Evolutionary conservation across 148 eudicot species (phyloP).

Genomic region (Drosera capensis): DNA sequence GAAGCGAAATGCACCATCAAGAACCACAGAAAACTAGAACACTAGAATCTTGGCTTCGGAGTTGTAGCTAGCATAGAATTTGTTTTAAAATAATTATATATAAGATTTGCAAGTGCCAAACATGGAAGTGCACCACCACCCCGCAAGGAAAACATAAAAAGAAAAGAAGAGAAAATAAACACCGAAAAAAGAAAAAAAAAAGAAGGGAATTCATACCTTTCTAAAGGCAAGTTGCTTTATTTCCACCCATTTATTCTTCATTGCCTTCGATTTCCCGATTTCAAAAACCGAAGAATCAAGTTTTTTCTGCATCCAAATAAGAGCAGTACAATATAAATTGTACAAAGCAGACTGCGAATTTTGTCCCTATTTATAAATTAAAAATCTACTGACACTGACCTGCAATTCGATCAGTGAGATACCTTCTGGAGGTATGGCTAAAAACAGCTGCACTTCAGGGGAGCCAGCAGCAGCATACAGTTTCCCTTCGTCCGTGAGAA

Average conservation of each 20-base stretch:
- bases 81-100: too few relatives aligned
- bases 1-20: too few relatives aligned
- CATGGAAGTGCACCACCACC: not conserved
- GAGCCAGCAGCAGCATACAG: slow-evolving; percentile 64
- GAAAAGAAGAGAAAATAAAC: not conserved
- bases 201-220: slow-evolving; percentile 26
- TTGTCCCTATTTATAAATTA: too few relatives aligned
- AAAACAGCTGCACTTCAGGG: slow-evolving; percentile 64
- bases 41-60: too few relatives aligned
- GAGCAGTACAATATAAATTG: not conserved
- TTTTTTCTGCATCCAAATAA: slow-evolving; percentile 46
- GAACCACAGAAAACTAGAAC: too few relatives aligned
- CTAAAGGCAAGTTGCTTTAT: slow-evolving; percentile 31
- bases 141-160: not conserved
- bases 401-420: slow-evolving; percentile 50
- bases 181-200: not conserved
- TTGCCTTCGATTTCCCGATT: slow-evolving; percentile 57
- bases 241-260: slow-evolving; percentile 78
- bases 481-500: slow-evolving; percentile 64
- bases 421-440: slow-evolving; percentile 72
- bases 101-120: too few relatives aligned
- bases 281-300: slow-evolving; percentile 37
- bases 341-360: not conserved
- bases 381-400: slow-evolving; percentile 21
- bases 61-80: too few relatives aligned